A percentile compares a stretch with the other conserved stretches of the same genome.
phyloP scores from a whole-genome alignment of 441 rosid species.

The Gossypium davidsonii region DNA sequence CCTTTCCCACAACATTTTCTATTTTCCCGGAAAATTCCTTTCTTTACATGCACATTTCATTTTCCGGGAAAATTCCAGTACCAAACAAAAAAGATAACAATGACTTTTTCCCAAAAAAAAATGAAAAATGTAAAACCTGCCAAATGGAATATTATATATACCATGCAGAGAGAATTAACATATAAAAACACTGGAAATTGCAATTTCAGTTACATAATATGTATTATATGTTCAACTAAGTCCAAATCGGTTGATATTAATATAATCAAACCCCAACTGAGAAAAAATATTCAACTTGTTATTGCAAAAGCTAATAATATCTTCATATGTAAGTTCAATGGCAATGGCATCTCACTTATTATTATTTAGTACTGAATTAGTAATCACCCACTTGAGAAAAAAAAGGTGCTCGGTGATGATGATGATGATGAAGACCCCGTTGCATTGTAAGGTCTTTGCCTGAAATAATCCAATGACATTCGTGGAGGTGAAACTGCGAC shows the following conservation, averaged over 20 bases:
- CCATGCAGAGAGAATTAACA: neutral
- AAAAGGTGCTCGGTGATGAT: slow-evolving; percentile 52
- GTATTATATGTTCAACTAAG: neutral
- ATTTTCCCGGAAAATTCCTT: slow-evolving; percentile 12
- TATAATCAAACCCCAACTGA: slow-evolving; percentile 10
- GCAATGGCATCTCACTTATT: neutral
- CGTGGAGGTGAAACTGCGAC: slow-evolving; percentile 62
- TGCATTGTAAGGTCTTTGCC: slow-evolving; percentile 49
- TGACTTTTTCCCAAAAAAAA: slow-evolving; percentile 12
- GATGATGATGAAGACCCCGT: slow-evolving; percentile 47
- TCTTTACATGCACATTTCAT: slow-evolving; percentile 10
- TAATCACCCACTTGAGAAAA: slow-evolving; percentile 54
- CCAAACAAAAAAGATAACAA: slow-evolving; percentile 22
- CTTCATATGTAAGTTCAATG: neutral
- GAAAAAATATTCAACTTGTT: neutral
- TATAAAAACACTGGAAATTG: neutral
- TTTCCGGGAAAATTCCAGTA: slow-evolving; percentile 15
- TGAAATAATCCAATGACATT: slow-evolving; percentile 67
- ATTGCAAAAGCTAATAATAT: neutral
- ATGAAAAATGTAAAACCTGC: slow-evolving; percentile 20
- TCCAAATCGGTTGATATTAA: neutral
- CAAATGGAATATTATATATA: neutral
- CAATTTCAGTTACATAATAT: neutral
- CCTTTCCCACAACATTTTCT: neutral
- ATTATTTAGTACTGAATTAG: neutral